These are phyloP conservation scores for Hyphopichia pseudoburtonii DNA, from an alignment of 1,139 yeast species.

Conservation along the genomic window DNA sequence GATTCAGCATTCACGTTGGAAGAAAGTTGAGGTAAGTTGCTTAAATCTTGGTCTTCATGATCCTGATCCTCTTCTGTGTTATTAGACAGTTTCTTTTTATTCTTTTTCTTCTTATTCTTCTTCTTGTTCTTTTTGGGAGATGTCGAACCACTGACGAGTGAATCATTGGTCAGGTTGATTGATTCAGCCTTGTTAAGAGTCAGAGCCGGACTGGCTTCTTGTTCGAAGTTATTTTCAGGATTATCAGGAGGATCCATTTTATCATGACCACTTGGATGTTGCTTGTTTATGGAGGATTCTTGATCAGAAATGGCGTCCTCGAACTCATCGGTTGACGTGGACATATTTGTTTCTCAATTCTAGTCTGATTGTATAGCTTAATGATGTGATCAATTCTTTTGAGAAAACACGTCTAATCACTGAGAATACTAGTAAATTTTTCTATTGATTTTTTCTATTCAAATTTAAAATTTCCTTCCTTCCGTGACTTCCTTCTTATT, in stretches of 20 bases:
- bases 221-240: too few species aligned
- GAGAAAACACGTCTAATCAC: too few species aligned
- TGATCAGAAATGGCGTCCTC: constrained; percentile 18
- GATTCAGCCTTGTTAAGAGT: background rate
- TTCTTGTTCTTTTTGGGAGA: constrained; percentile 1
- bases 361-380: too few species aligned
- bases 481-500: too few species aligned
- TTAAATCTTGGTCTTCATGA: background rate
- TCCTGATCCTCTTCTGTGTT: constrained; percentile 1
- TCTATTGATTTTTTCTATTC: too few species aligned
- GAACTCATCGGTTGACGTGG: constrained; percentile 19
- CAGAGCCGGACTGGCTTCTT: constrained; percentile 1
- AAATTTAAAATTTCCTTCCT: too few species aligned
- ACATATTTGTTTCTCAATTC: too few species aligned
- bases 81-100: constrained; percentile 1
- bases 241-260: too few species aligned
- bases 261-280: constrained; percentile 3
- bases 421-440: too few species aligned
- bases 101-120: constrained; percentile 6
- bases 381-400: too few species aligned
- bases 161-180: background rate
- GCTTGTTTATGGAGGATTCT: background rate
- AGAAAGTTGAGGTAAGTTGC: too few species aligned
- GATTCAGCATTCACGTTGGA: too few species aligned
- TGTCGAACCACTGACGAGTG: background rate